Evolutionary conservation across 1,139 yeast genomes (phyloP), one percentile per base, ranked within the genome.

Genomic region (Saccharomyces hybrid): DNA sequence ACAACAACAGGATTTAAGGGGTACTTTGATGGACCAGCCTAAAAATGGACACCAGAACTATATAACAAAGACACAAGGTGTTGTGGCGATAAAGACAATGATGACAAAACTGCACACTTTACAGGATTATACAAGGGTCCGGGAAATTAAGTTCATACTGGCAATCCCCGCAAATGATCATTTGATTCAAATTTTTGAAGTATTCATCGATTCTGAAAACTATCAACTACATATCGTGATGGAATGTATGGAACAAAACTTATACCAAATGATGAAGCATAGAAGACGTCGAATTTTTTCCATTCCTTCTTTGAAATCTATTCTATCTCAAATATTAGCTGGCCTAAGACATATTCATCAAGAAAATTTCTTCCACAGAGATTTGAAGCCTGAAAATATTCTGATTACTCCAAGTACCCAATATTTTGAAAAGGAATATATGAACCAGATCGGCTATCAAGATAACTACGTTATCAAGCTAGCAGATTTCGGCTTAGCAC

Each of bases 401-500:
- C 78, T 91, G 60, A 81, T 91, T 1, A 76, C 84, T 48, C 81
- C 83, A 25, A 73, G 85, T 2, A 70, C 71, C 47, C 76, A 76
- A 51, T 84, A 77, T 63, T 84, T 78, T 66, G 60, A 85, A 80
- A 46, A 74, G 71, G 51, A 58, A 6, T 66, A 66, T 62, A 53
- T 68, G 42, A 48, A 57, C 4, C 72, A 69, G 51, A 73, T 71
- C 8, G 56, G 59, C 38, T 65, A 64, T 53, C 56, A 62, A 8
- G 82, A 81, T 57, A 77, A 77, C 51, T 85, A 83, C 61, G 78
- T 84, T 8, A 81, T 90, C 28, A 93, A 93, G 69, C 73, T 93
- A 50, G 96, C 96, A 2, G 99, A 93, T 69, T 93, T 88, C 70
- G 98, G 99, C 0, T 77, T 91, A 52, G 88, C 96, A 13, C 80